Conservation (phyloP, 2,329 filamentous ascomycete genomes). For the Aspergillus viridinutans region DNA sequence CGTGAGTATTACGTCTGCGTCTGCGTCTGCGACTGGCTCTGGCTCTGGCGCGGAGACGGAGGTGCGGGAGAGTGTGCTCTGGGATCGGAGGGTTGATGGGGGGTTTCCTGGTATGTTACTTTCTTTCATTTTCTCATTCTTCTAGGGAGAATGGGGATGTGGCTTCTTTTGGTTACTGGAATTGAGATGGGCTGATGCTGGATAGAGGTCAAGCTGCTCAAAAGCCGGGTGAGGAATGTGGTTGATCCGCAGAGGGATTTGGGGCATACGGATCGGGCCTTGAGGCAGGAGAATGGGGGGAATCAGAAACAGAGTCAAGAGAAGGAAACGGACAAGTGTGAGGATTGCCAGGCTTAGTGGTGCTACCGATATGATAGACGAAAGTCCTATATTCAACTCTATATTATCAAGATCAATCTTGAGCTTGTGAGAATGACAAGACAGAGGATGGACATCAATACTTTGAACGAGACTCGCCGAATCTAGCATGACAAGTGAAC, state of each 20-base stretch:
- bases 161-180: too few species aligned
- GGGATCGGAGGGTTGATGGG: constrained; percentile 82
- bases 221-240: constrained; percentile 75
- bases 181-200: neutral
- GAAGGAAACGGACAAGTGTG: constrained; percentile 16
- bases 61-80: constrained; percentile 58
- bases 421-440: neutral
- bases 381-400: neutral
- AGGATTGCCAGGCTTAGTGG: constrained; percentile 20
- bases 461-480: neutral
- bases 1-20: constrained; percentile 54
- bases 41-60: too few species aligned
- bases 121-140: constrained; percentile 1
- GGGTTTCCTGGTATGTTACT: constrained; percentile 68
- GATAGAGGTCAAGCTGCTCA: constrained; percentile 79
- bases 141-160: too few species aligned
- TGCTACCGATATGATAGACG: neutral
- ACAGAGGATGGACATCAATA: neutral
- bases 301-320: constrained; percentile 30
- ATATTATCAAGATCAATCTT: constrained; percentile 4
- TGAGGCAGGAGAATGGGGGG: constrained; percentile 30
- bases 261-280: constrained; percentile 69
- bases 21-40: too few species aligned
- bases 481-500: neutral
- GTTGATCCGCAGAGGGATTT: constrained; percentile 74